Conservation (phyloP, 1,139 yeast genomes). For the Pichia sp. region DNA sequence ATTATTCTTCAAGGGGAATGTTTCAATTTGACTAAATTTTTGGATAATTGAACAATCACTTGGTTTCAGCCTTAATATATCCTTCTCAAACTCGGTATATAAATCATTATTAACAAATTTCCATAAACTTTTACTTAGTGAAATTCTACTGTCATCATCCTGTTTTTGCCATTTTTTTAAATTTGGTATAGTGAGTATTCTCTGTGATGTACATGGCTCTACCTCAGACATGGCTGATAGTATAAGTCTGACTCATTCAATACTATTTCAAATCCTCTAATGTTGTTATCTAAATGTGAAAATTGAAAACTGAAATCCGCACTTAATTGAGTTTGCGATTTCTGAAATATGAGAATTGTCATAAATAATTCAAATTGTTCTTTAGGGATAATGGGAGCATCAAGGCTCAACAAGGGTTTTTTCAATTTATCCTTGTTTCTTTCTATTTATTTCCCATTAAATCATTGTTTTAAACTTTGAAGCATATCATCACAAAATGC, state of each 20-base stretch:
- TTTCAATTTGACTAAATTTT: slow-evolving; percentile 38
- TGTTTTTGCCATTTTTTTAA: slow-evolving; percentile 17
- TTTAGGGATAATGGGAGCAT: slow-evolving; percentile 1
- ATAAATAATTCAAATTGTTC: not conserved
- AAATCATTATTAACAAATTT: slow-evolving; percentile 18
- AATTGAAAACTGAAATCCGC: not conserved
- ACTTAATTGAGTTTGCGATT: not conserved
- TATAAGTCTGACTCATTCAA: not conserved
- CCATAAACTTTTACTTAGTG: slow-evolving; percentile 5
- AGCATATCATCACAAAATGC: not conserved
- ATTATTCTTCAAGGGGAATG: slow-evolving; percentile 31
- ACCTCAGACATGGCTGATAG: not conserved
- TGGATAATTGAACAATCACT: slow-evolving; percentile 51
- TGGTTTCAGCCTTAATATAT: slow-evolving; percentile 39
- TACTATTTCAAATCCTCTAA: not conserved
- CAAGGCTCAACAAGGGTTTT: slow-evolving; percentile 3
- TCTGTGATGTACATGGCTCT: not conserved
- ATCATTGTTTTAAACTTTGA: not conserved
- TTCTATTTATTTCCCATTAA: not conserved
- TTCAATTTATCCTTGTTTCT: not conserved
- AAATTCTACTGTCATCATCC: slow-evolving; percentile 11
- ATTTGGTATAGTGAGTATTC: slow-evolving; percentile 12
- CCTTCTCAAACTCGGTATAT: slow-evolving; percentile 33
- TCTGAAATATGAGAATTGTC: not conserved
- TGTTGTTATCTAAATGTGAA: not conserved